phyloP scores from a whole-genome alignment of 306 rosid genomes.

The Malus sylvestris region DNA sequence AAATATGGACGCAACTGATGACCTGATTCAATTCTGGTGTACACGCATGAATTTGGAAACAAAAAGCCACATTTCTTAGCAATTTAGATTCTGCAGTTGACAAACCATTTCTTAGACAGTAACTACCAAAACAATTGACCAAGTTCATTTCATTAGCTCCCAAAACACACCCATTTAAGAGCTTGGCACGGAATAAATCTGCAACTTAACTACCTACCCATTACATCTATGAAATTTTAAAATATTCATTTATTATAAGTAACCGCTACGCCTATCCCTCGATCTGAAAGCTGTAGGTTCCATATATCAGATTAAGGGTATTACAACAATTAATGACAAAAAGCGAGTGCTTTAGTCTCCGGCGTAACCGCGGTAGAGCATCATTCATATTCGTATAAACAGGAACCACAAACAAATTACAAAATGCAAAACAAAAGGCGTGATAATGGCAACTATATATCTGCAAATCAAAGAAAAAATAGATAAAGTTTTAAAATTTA shows the following conservation, averaged over 20 bases:
- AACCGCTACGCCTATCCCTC: not conserved
- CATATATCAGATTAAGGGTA: not conserved
- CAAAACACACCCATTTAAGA: not conserved
- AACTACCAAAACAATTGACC: not conserved
- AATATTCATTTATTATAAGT: too few relatives aligned
- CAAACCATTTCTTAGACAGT: not conserved
- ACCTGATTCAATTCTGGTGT: not conserved
- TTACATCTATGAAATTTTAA: too few relatives aligned
- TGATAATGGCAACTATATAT: not conserved
- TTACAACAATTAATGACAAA: not conserved
- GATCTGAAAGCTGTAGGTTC: not conserved
- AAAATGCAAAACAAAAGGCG: not conserved
- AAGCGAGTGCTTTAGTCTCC: not conserved
- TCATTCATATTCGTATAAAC: not conserved
- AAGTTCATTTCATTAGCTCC: not conserved
- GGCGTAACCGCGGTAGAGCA: too few relatives aligned
- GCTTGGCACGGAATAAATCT: not conserved
- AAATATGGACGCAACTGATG: not conserved
- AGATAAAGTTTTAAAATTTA: not conserved
- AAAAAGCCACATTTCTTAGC: not conserved
- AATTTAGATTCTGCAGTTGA: not conserved
- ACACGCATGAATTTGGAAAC: not conserved
- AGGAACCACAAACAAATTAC: not conserved
- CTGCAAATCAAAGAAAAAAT: too few relatives aligned
- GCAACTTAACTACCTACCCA: not conserved